Conservation (phyloP, 2,329 filamentous ascomycete species). For the Fonsecaea monophora region DNA sequence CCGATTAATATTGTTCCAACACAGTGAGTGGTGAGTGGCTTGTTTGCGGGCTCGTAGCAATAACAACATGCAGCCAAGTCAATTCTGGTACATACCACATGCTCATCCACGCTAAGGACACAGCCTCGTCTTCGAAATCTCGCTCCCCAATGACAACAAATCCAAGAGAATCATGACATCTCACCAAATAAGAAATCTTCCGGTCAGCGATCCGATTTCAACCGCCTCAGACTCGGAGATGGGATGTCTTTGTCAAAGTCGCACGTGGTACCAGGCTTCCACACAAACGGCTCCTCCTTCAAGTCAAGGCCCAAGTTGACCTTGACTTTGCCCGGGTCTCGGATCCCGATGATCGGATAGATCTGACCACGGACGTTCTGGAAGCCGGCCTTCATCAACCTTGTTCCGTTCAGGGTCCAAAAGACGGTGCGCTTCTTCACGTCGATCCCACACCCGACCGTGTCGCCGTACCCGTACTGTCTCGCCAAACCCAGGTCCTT, state of each 20-base stretch:
- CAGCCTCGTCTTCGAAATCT: too few species aligned
- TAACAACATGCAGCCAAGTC: too few species aligned
- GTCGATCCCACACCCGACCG: neutral
- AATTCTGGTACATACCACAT: too few species aligned
- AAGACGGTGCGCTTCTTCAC: constrained; percentile 1
- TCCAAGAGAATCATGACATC: neutral
- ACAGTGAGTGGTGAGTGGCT: too few species aligned
- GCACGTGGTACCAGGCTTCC: neutral
- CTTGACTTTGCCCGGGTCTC: neutral
- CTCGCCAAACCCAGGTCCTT: neutral
- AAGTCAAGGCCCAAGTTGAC: constrained; percentile 1
- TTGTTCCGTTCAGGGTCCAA: neutral
- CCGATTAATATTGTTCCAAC: too few species aligned
- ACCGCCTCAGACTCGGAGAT: neutral
- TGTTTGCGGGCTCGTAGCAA: too few species aligned
- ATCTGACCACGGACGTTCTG: constrained; percentile 3
- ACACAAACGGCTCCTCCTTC: neutral
- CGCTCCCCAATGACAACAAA: neutral
- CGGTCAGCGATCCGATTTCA: neutral
- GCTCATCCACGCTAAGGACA: too few species aligned
- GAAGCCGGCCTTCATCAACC: constrained; percentile 3
- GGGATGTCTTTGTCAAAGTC: neutral
- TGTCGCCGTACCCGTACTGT: neutral
- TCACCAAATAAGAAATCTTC: too few species aligned
- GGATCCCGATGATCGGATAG: neutral